These are phyloP conservation scores for Musa itinerans DNA, from an alignment of 176 grass and related monocot genomes.

Conservation along the genomic window DNA sequence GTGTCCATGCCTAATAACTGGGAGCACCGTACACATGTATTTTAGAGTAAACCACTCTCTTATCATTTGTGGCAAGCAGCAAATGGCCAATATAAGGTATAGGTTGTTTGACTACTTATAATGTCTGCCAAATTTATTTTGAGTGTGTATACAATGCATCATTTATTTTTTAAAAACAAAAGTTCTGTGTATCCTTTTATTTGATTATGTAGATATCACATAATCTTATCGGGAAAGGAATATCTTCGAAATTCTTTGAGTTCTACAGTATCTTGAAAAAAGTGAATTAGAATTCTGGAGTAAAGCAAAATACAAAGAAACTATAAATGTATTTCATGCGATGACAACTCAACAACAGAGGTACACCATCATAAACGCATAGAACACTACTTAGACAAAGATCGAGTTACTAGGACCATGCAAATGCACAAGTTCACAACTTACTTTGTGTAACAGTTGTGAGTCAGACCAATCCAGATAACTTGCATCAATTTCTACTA, in stretches of 20 bases:
- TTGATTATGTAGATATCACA: not conserved
- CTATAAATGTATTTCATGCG: no score
- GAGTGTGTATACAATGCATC: not conserved
- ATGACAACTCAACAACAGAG: not conserved
- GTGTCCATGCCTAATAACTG: not conserved
- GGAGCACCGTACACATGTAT: not conserved
- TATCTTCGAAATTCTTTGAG: not conserved
- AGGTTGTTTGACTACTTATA: not conserved
- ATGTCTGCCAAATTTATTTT: not conserved
- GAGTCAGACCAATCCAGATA: conserved; percentile 37
- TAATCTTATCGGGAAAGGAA: not conserved
- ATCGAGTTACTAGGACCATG: not conserved
- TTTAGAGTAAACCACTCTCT: not conserved
- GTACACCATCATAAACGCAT: not conserved
- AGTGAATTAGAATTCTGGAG: not conserved
- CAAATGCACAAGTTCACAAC: not conserved
- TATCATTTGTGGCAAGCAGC: not conserved
- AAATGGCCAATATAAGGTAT: not conserved
- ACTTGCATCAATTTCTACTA: conserved; percentile 29
- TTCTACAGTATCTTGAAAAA: not conserved
- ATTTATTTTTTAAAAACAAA: not conserved
- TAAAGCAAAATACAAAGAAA: not conserved
- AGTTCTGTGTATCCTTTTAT: not conserved
- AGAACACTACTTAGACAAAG: not conserved
- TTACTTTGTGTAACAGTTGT: conserved; percentile 50